Percentiles rank a stretch among this genome's conserved stretches.
These are phyloP conservation scores for Cryptococcus jaspeensis DNA, from an alignment of 1,284 basidiomycete species.

Conservation along the genomic window DNA sequence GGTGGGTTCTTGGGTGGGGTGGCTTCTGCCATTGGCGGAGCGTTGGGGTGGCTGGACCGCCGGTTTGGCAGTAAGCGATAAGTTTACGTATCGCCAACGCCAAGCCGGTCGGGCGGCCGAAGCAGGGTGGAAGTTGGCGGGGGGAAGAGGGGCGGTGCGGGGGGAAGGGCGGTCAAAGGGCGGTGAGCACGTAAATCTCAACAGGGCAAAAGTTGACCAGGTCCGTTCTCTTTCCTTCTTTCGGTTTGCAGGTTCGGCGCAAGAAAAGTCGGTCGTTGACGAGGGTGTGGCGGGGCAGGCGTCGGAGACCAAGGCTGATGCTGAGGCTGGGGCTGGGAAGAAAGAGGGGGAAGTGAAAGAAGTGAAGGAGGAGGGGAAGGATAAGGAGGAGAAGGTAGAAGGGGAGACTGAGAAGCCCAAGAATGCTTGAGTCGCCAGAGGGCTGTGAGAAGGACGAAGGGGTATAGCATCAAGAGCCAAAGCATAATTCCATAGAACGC, in stretches of 20 bases:
- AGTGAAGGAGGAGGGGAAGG: constrained; percentile 2
- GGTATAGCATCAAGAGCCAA: background rate
- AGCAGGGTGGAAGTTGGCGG: background rate
- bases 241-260: constrained; percentile 5
- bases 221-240: constrained; percentile 15
- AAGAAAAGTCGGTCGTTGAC: constrained; percentile 7
- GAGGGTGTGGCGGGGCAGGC: constrained; percentile 1
- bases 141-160: background rate
- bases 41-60: constrained; percentile 40
- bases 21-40: constrained; percentile 38
- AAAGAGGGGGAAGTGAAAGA: constrained; percentile 8
- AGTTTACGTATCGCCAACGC: too few relatives aligned
- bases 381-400: constrained; percentile 2
- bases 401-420: constrained; percentile 16
- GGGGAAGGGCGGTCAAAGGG: constrained; percentile 1
- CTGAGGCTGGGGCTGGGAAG: background rate
- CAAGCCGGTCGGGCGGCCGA: too few relatives aligned
- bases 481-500: background rate
- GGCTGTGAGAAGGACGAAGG: background rate
- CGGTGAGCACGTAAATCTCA: constrained; percentile 20
- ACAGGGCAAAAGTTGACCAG: constrained; percentile 20
- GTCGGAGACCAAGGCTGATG: too few relatives aligned
- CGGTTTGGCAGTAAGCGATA: constrained; percentile 21
- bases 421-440: constrained; percentile 9
- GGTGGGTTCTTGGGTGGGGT: constrained; percentile 29